Percentiles rank a stretch among this genome's conserved stretches.
These are phyloP conservation scores for Elsinoe batatas DNA, from an alignment of 2,329 filamentous ascomycete species.

Conservation along the genomic window DNA sequence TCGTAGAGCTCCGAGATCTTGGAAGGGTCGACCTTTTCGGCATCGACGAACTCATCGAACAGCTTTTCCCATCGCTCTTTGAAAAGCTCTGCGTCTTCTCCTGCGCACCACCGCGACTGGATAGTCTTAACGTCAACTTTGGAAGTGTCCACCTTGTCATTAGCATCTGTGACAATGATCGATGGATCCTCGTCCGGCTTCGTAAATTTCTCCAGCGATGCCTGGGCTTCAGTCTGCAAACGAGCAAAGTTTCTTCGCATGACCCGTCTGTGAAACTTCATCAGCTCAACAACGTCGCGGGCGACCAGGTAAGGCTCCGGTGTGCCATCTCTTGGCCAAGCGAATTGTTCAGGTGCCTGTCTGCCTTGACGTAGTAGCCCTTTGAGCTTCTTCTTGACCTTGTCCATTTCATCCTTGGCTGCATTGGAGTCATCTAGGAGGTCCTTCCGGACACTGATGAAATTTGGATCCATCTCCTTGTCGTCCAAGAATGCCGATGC, in stretches of 20 bases:
- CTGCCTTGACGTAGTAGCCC: slow-evolving; percentile 83
- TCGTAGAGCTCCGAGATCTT: slow-evolving; percentile 98
- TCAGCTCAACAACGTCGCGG: slow-evolving; percentile 81
- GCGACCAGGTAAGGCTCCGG: slow-evolving; percentile 91
- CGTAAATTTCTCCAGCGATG: slow-evolving; percentile 45
- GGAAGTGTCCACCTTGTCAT: not conserved
- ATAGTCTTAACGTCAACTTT: slow-evolving; percentile 38
- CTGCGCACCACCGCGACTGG: slow-evolving; percentile 89
- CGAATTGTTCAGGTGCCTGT: slow-evolving; percentile 86
- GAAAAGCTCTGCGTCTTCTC: slow-evolving; percentile 89
- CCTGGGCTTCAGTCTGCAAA: slow-evolving; percentile 53
- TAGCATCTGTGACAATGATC: not conserved
- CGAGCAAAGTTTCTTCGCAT: slow-evolving; percentile 92
- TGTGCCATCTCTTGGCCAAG: slow-evolving; percentile 89
- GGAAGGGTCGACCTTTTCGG: slow-evolving; percentile 95
- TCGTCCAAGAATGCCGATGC: slow-evolving; percentile 78
- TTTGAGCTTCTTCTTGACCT: slow-evolving; percentile 99
- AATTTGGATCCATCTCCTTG: slow-evolving; percentile 74
- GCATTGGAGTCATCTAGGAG: slow-evolving; percentile 95
- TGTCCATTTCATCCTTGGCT: slow-evolving; percentile 98
- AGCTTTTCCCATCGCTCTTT: slow-evolving; percentile 97
- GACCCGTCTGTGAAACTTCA: slow-evolving; percentile 92
- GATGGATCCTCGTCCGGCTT: slow-evolving; percentile 25
- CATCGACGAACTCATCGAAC: slow-evolving; percentile 91
- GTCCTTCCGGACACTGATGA: slow-evolving; percentile 86